Base-by-base conservation (phyloP, 1,139 yeast species). In the Magnusiomyces tetraspermus region DNA sequence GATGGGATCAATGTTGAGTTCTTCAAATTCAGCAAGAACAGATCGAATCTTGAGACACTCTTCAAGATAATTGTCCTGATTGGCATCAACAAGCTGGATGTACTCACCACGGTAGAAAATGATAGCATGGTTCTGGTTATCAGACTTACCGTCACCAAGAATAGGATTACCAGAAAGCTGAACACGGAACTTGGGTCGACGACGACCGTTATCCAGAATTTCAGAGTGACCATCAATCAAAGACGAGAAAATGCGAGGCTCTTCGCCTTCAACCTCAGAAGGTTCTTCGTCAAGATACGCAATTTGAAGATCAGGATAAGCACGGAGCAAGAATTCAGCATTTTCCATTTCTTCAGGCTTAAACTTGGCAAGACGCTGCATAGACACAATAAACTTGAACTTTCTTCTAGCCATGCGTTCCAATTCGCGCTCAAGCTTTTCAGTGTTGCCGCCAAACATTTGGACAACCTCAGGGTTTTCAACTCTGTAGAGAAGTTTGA, bases 361-460 rank as follows among this genome's bases (percentile, higher is more conserved):
- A 74, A 92, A 92, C 72, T 92, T 94, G 60, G 97, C 80, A 70
- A 92, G 79, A 80, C 98, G 86, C 78, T 92, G 98, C 98, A 92
- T 92, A 51, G 97, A 87, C 66, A 92, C 96, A 70, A 90, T 78
- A 67, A 92, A 90, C 76, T 89, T 88, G 80, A 92, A 94, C 76
- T 94, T 92, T 77, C 99, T 84, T 78, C 98, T 86, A 38, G 99
- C 97, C 98, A 92, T 94, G 69, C 92, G 85, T 75, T 92, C 98
- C 61, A 92, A 81, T 70, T 95, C 98, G 69, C 90, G 82, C 76
- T 92, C 98, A 65, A 92, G 77, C 62, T 80, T 79, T 64, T 92
- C 98, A 56, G 97, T 96, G 70, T 92, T 95, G 62, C 98, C 98
- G 64, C 97, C 98, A 70, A 87, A 88, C 83, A 87, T 85, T 76